phyloP scores from a whole-genome alignment of 2,329 filamentous ascomycete species.

The Penicillium sp. region DNA sequence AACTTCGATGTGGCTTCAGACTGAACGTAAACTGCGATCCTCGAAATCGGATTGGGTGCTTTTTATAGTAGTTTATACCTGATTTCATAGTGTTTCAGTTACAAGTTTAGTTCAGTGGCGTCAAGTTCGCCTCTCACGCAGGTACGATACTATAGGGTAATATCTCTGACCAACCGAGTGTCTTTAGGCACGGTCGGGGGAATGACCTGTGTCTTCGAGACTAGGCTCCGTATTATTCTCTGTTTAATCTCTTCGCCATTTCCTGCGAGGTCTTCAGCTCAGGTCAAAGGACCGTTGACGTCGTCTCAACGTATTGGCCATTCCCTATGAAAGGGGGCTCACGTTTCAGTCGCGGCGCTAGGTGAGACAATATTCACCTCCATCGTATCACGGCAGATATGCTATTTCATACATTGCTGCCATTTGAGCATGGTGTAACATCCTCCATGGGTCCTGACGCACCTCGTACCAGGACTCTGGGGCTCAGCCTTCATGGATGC shows the following conservation, averaged over 20 bases:
- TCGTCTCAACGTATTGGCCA: not conserved
- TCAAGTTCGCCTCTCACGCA: not conserved
- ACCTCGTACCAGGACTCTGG: slow-evolving; percentile 7
- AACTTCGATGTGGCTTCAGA: not conserved
- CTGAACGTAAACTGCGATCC: not conserved
- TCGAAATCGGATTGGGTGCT: not conserved
- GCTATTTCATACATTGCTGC: not conserved
- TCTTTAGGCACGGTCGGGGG: not conserved
- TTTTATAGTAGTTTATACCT: not conserved
- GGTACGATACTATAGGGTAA: not conserved
- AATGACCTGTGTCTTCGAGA: not conserved
- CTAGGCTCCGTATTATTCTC: too few species aligned
- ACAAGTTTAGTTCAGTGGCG: not conserved
- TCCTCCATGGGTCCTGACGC: not conserved
- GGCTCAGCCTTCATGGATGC: slow-evolving; percentile 2
- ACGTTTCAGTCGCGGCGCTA: not conserved
- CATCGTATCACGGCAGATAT: slow-evolving; percentile 2
- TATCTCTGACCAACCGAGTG: not conserved
- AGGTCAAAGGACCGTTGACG: not conserved
- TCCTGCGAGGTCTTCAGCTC: too few species aligned
- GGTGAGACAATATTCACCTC: slow-evolving; percentile 3
- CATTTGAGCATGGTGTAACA: slow-evolving; percentile 2
- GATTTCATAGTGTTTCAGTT: not conserved
- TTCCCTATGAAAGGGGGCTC: not conserved
- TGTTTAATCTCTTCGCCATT: not conserved